Evolutionary conservation across 257 asterid species (phyloP).

Genomic region (Solanum habrochaites): DNA sequence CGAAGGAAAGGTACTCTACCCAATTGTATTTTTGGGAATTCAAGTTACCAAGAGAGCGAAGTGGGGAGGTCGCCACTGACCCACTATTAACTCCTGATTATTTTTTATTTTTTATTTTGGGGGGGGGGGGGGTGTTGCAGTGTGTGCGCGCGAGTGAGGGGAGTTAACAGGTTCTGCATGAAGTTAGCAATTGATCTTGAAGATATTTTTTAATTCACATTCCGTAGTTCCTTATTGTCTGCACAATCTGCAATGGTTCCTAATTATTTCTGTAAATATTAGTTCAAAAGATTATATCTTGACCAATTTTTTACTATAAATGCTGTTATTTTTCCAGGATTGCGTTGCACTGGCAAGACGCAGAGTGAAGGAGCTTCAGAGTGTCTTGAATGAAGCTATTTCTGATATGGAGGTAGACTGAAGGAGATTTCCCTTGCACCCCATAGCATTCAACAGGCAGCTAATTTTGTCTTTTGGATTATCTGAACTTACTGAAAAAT

Average conservation of each 20-base stretch:
- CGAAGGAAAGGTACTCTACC: too few species aligned
- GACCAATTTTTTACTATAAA: neutral
- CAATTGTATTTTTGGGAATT: too few species aligned
- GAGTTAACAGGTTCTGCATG: neutral
- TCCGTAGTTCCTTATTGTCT: neutral
- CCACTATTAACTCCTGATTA: too few species aligned
- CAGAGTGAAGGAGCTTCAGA: conserved; percentile 56
- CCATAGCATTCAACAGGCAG: neutral
- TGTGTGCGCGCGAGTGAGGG: too few species aligned
- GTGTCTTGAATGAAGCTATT: conserved; percentile 48
- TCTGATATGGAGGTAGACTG: conserved; percentile 70
- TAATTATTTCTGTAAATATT: neutral
- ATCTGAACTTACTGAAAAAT: neutral
- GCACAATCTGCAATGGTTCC: neutral
- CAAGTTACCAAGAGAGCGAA: too few species aligned
- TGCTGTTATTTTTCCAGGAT: conserved; percentile 36
- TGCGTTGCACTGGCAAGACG: conserved; percentile 45
- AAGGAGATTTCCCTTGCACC: neutral
- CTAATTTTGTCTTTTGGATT: neutral
- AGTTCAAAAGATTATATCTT: neutral
- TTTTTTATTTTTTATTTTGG: too few species aligned
- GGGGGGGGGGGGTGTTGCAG: too few species aligned
- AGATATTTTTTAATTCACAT: neutral
- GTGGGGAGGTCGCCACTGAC: too few species aligned
- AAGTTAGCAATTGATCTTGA: neutral